phyloP scores from a whole-genome alignment of 2,329 filamentous ascomycete genomes.

The Periconia digitata region DNA sequence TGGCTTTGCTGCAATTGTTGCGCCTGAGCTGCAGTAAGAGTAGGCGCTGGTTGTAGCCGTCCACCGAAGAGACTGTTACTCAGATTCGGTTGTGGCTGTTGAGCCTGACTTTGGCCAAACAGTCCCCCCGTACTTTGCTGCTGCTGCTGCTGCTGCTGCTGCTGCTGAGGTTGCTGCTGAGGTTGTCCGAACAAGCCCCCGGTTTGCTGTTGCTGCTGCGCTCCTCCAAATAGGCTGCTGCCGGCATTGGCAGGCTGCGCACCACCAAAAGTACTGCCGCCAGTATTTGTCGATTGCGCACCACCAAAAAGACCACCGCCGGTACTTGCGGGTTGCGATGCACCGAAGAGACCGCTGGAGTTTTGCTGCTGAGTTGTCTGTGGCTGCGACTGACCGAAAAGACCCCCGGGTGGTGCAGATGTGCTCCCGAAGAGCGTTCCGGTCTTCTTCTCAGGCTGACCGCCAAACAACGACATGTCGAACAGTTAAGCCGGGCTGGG shows the following conservation, averaged over 20 bases:
- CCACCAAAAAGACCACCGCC: conserved; percentile 20
- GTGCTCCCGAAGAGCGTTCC: conserved; percentile 42
- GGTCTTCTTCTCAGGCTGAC: conserved; percentile 35
- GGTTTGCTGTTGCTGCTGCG: conserved; percentile 34
- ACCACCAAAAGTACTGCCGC: conserved; percentile 18
- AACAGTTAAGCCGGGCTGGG: not conserved
- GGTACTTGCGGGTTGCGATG: conserved; percentile 13
- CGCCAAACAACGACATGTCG: conserved; percentile 37
- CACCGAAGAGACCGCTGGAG: conserved; percentile 22
- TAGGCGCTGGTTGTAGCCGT: conserved; percentile 33
- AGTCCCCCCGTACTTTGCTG: conserved; percentile 35
- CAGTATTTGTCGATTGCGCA: conserved; percentile 21
- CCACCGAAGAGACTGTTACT: conserved; percentile 44
- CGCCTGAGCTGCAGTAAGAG: conserved; percentile 27
- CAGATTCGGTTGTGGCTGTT: conserved; percentile 44
- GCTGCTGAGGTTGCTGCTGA: conserved; percentile 48
- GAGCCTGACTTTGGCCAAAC: conserved; percentile 23
- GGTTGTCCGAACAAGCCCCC: conserved; percentile 43
- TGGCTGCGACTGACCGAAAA: conserved; percentile 44
- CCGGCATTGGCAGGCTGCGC: conserved; percentile 12
- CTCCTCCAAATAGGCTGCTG: conserved; percentile 24
- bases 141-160: conserved; percentile 46
- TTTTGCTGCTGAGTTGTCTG: conserved; percentile 38
- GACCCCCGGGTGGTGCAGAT: conserved; percentile 39
- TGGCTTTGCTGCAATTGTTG: conserved; percentile 42